Base-by-base conservation (phyloP, 2,329 filamentous ascomycete species). In the Colletotrichum ledebouriae region DNA sequence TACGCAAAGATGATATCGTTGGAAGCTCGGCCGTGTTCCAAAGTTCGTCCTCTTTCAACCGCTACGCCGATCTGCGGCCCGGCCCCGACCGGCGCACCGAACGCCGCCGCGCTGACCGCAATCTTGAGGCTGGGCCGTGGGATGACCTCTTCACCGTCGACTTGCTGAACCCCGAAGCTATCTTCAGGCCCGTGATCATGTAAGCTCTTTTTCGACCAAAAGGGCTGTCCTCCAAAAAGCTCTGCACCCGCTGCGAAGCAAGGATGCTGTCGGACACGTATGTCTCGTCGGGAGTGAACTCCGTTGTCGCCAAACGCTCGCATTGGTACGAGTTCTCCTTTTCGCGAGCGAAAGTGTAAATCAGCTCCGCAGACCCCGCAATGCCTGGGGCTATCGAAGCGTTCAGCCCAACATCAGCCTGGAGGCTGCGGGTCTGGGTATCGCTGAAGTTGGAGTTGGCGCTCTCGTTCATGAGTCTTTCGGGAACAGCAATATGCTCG, bases 141-240 rank as follows among this genome's bases (percentile, higher is more conserved):
- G 22, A 22, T 4, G 22, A 22, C 4, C 22, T 22, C 22, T 4
- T 22, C 3, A 22, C 3, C 22, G 22, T 22, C 22, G 22, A 22
- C 22, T 22, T 22, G 22, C 22, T 22, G 17, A 49, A 49, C 7
- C 46, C 46, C 4, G 46, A 49, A 12, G 46, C 46, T 11, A 49
- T 49, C 46, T 49, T 49, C 3, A 49, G 46, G 11, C 46, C 46
- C 6, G 46, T 49, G 20, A 49, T 25, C 17, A 49, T 49, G 22
- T 49, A 49, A 13, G 25, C 20, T 20, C 20, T 13, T 10, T 49
- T 49, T 2, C 17, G 11, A 13, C 46, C 46, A 15, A 49, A 49
- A 4, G 17, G 17, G 20, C 46, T 25, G 46, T 49, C 17, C 1
- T 49, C 46, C 17, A 49, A 20, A 13, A 49, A 49, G 5, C 10